Evolutionary conservation across 495 filamentous ascomycete genomes (phyloP).

Genomic region (Talaromyces ruber): DNA sequence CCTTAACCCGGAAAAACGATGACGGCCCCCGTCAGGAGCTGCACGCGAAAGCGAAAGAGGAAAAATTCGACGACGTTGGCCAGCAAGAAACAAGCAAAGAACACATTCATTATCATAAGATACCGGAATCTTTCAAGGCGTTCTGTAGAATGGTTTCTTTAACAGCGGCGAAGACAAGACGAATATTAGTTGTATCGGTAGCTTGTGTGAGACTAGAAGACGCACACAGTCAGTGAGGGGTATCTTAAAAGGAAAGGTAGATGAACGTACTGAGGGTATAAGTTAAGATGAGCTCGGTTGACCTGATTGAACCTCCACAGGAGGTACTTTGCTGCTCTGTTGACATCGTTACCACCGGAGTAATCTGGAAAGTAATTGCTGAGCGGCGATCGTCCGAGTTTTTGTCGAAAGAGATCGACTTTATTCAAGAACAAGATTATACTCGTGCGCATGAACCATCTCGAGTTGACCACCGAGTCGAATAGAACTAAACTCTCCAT

Average conservation of each 20-base stretch:
- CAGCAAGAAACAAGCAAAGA: slow-evolving; percentile 9
- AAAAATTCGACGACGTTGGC: background rate
- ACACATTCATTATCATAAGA: slow-evolving; percentile 47
- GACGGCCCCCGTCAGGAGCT: background rate
- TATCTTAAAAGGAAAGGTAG: background rate
- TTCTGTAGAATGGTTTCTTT: slow-evolving; percentile 99
- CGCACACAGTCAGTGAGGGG: slow-evolving; percentile 21
- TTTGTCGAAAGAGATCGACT: slow-evolving; percentile 94
- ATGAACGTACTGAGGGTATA: slow-evolving; percentile 87
- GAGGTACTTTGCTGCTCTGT: slow-evolving; percentile 94
- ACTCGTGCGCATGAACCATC: slow-evolving; percentile 98
- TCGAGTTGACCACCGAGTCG: slow-evolving; percentile 96
- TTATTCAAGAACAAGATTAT: slow-evolving; percentile 99
- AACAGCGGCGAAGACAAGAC: slow-evolving; percentile 93
- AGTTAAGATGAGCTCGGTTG: slow-evolving; percentile 88
- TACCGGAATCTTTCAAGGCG: slow-evolving; percentile 94
- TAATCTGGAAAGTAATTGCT: slow-evolving; percentile 97
- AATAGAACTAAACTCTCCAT: slow-evolving; percentile 97
- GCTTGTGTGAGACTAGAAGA: slow-evolving; percentile 81
- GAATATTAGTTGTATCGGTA: slow-evolving; percentile 96
- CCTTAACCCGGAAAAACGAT: background rate
- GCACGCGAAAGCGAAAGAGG: background rate
- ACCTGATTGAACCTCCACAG: slow-evolving; percentile 99
- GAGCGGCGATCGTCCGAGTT: slow-evolving; percentile 80
- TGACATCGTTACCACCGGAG: slow-evolving; percentile 93